A percentile compares a stretch with the other conserved stretches of the same genome.
Conservation (phyloP, 768 basidiomycete species). For the Calocybe cyanea region DNA sequence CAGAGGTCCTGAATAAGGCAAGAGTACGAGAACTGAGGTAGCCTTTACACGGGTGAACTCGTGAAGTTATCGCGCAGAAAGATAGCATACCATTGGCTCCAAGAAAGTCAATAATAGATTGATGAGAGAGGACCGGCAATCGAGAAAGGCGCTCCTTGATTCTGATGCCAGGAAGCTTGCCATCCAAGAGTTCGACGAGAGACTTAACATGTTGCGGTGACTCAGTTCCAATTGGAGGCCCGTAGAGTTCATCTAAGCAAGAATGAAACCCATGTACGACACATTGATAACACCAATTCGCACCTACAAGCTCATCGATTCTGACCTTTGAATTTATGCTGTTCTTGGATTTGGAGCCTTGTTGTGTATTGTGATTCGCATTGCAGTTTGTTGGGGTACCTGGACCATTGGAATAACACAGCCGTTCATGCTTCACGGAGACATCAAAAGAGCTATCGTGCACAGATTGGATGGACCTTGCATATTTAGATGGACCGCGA, state of each 20-base stretch:
- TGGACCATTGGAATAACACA: constrained; percentile 18
- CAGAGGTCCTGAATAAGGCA: constrained; percentile 40
- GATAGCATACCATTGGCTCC: constrained; percentile 28
- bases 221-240: constrained; percentile 37
- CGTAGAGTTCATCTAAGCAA: constrained; percentile 36
- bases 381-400: constrained; percentile 5
- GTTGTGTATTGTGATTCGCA: not conserved
- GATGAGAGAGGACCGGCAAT: constrained; percentile 31
- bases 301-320: constrained; percentile 32
- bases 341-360: not conserved
- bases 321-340: constrained; percentile 11
- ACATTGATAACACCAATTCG: not conserved
- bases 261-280: constrained; percentile 5
- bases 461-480: constrained; percentile 37
- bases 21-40: constrained; percentile 44
- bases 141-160: constrained; percentile 37
- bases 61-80: not conserved
- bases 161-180: constrained; percentile 44
- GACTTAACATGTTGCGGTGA: constrained; percentile 32
- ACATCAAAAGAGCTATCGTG: constrained; percentile 46
- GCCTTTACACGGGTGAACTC: constrained; percentile 26
- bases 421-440: constrained; percentile 31
- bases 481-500: constrained; percentile 37
- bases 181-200: constrained; percentile 36
- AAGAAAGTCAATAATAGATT: constrained; percentile 39